Evolutionary conservation across 495 filamentous ascomycete genomes (phyloP).

Genomic region (Zalerion maritima): DNA sequence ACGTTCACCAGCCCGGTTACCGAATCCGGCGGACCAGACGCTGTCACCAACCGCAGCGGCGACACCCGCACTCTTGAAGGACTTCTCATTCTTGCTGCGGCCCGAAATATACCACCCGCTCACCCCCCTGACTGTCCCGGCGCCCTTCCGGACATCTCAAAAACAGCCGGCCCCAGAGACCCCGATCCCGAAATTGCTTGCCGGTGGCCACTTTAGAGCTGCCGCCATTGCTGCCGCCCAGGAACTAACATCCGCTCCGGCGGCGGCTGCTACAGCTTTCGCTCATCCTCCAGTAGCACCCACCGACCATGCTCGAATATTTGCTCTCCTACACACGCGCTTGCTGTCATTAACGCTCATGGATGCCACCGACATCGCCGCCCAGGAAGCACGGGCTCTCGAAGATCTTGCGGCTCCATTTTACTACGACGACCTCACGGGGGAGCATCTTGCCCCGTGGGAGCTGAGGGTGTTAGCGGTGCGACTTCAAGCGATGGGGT

Average conservation of each 20-base stretch:
- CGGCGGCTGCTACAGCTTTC: conserved; percentile 7
- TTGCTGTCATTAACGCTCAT: conserved; percentile 69
- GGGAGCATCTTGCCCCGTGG: conserved; percentile 65
- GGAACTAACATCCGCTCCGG: conserved; percentile 42
- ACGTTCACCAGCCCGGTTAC: conserved; percentile 7
- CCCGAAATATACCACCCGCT: conserved; percentile 73
- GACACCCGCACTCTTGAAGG: conserved; percentile 47
- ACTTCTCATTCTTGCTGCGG: conserved; percentile 65
- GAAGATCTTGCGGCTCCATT: conserved; percentile 63
- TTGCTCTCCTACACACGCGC: conserved; percentile 66
- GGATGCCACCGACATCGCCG: conserved; percentile 52
- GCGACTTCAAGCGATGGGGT: conserved; percentile 69
- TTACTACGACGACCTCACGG: conserved; percentile 38
- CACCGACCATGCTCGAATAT: conserved; percentile 47
- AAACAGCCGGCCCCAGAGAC: conserved; percentile 30
- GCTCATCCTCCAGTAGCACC: conserved; percentile 31
- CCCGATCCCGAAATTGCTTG: conserved; percentile 39
- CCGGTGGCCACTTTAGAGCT: conserved; percentile 49
- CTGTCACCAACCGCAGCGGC: conserved; percentile 22
- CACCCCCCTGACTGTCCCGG: conserved; percentile 47
- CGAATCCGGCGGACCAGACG: too few relatives aligned
- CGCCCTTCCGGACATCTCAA: conserved; percentile 39
- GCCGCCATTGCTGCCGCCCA: conserved; percentile 60
- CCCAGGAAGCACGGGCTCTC: conserved; percentile 71
- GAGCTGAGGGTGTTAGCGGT: conserved; percentile 68